Conservation (phyloP, 768 basidiomycete genomes). For the Tremella mesenterica region DNA sequence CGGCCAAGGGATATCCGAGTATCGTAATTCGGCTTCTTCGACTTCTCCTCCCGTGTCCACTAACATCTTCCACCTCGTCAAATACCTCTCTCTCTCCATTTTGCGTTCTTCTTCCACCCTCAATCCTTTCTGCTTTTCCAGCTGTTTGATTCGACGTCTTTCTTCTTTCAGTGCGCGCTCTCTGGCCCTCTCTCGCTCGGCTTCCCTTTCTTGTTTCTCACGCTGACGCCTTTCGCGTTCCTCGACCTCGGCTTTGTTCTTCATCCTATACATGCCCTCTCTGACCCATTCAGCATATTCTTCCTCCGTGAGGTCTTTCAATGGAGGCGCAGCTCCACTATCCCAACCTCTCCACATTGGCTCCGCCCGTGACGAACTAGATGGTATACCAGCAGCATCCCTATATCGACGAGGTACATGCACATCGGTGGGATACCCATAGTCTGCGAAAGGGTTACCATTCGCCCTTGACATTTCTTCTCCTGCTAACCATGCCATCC, state of each 20-base stretch:
- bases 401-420: conserved; percentile 69
- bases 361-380: conserved; percentile 14
- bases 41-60: conserved; percentile 8
- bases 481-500: conserved; percentile 15
- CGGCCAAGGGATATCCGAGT: conserved; percentile 41
- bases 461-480: conserved; percentile 6
- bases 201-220: conserved; percentile 51
- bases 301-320: conserved; percentile 67
- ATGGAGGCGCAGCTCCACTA: conserved; percentile 28
- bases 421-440: conserved; percentile 40
- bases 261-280: conserved; percentile 67
- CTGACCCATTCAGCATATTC: conserved; percentile 82
- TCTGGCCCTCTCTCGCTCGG: conserved; percentile 9
- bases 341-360: conserved; percentile 48
- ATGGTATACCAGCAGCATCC: conserved; percentile 8
- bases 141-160: conserved; percentile 14
- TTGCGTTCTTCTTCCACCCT: conserved; percentile 11
- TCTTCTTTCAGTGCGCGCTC: conserved; percentile 40
- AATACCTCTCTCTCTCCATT: conserved; percentile 25
- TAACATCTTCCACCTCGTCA: conserved; percentile 24
- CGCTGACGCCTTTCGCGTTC: conserved; percentile 13
- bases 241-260: conserved; percentile 35
- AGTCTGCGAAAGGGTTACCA: background rate
- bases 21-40: conserved; percentile 17
- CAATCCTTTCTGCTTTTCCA: conserved; percentile 19